Evolutionary conservation across 2,329 filamentous ascomycete species (phyloP).

Genomic region (Fusarium sp.): DNA sequence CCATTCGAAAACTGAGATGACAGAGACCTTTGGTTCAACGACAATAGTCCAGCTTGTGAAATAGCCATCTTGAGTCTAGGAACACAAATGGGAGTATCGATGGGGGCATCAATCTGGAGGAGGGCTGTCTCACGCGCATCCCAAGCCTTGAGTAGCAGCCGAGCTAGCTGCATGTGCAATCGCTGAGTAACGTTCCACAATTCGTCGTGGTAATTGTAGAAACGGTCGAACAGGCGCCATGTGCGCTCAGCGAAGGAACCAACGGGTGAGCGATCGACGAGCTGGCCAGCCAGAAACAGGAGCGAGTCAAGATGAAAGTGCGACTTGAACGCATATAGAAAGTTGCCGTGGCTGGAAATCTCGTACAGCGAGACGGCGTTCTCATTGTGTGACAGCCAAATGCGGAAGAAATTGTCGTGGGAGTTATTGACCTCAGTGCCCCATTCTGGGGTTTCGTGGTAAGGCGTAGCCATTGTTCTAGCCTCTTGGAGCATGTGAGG

Average conservation of each 20-base stretch:
- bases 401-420: slow-evolving; percentile 18
- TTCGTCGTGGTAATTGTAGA: slow-evolving; percentile 10
- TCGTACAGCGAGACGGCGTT: not conserved
- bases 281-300: slow-evolving; percentile 4
- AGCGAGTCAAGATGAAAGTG: slow-evolving; percentile 17
- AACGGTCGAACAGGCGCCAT: slow-evolving; percentile 8
- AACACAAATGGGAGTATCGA: not conserved
- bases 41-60: not conserved
- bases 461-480: not conserved
- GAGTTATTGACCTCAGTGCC: slow-evolving; percentile 3
- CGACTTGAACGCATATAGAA: not conserved
- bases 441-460: slow-evolving; percentile 22
- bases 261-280: slow-evolving; percentile 2
- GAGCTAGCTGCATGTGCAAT: not conserved
- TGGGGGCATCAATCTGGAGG: not conserved
- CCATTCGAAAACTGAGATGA: not conserved
- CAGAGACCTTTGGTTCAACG: not conserved
- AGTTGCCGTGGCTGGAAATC: not conserved
- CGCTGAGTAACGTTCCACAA: slow-evolving; percentile 11
- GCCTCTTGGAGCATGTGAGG: slow-evolving; percentile 6
- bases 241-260: slow-evolving; percentile 10
- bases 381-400: slow-evolving; percentile 22
- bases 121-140: not conserved
- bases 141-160: slow-evolving; percentile 13
- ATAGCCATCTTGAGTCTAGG: slow-evolving; percentile 1